phyloP scores from a whole-genome alignment of 345 rosid species.

The Bruguiera gymnorhiza region DNA sequence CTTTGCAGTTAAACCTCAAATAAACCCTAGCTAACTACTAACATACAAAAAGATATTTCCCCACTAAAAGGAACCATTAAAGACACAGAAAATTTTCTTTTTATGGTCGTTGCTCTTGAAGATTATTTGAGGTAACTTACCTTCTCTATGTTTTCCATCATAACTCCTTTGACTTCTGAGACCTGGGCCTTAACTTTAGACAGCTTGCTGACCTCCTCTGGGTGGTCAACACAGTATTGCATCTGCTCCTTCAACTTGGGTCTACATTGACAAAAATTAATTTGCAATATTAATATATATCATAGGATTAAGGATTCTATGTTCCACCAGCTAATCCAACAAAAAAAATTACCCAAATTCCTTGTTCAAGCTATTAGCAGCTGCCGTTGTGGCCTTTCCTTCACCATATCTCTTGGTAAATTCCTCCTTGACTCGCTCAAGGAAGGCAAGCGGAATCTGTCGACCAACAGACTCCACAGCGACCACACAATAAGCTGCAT shows the following conservation, averaged over 20 bases:
- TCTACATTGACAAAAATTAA: conserved; percentile 28
- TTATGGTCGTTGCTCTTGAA: neutral
- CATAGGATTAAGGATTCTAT: neutral
- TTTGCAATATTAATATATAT: neutral
- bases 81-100: neutral
- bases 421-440: conserved; percentile 24
- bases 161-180: conserved; percentile 93
- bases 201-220: conserved; percentile 91
- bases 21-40: no score
- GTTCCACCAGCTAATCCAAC: neutral
- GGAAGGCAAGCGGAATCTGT: conserved; percentile 23
- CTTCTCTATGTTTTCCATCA: conserved; percentile 99
- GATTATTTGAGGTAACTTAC: conserved; percentile 22
- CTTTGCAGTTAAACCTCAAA: no score
- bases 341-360: conserved; percentile 22
- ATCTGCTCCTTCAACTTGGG: conserved; percentile 86
- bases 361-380: conserved; percentile 25
- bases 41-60: neutral
- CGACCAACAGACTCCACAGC: conserved; percentile 24
- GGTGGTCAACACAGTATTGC: conserved; percentile 90
- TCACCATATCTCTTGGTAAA: conserved; percentile 14
- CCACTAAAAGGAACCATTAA: neutral
- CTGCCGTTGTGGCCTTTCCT: conserved; percentile 21
- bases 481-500: conserved; percentile 24
- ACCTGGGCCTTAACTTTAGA: conserved; percentile 97